Evolutionary conservation across 1,284 basidiomycete genomes (phyloP).

Genomic region (Trichosporon inkin): DNA sequence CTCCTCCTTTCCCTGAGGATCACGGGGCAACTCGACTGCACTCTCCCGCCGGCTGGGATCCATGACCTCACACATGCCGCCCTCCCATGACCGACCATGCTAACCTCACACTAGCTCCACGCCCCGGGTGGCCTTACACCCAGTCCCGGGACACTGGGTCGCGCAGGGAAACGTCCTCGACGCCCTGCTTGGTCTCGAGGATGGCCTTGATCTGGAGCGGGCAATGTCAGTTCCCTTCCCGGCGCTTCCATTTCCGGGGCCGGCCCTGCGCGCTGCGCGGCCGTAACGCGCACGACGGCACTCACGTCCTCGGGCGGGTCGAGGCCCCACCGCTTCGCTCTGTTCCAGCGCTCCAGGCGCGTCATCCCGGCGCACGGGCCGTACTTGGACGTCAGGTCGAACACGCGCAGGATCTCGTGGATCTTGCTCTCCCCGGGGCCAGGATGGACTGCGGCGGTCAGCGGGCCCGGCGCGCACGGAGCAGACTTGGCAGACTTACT

Average conservation of each 20-base stretch:
- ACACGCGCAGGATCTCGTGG: constrained; percentile 66
- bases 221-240: neutral
- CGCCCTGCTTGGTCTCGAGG: constrained; percentile 59
- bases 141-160: constrained; percentile 50
- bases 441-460: constrained; percentile 34
- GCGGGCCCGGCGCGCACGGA: no score
- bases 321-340: constrained; percentile 73
- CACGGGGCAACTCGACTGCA: neutral
- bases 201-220: constrained; percentile 65
- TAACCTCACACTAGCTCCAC: neutral
- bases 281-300: constrained; percentile 16
- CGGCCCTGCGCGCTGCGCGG: neutral
- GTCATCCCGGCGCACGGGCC: constrained; percentile 81
- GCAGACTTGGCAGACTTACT: constrained; percentile 54
- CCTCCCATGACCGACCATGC: neutral
- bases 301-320: constrained; percentile 76
- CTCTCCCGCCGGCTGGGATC: neutral
- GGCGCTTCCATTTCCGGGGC: neutral
- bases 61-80: constrained; percentile 19
- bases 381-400: constrained; percentile 76
- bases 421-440: constrained; percentile 43
- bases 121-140: constrained; percentile 24
- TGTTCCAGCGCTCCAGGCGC: constrained; percentile 80
- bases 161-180: constrained; percentile 52
- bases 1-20: neutral